Evolutionary conservation across 208 protist species (phyloP), one percentile per base, ranked within the genome.

Genomic region (Acanthamoeba lenticulata): DNA sequence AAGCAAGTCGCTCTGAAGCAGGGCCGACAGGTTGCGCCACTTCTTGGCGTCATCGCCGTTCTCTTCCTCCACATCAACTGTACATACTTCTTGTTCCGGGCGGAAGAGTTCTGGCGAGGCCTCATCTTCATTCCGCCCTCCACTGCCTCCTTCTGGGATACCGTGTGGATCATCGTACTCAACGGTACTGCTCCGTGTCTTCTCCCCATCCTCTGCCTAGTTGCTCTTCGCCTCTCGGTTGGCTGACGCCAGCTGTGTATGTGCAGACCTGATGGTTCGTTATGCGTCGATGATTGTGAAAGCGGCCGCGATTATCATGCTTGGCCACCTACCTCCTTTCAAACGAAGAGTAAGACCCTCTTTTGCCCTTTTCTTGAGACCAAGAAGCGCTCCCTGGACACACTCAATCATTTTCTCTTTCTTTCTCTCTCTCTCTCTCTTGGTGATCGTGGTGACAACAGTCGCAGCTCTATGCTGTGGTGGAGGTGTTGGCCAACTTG

Each of bases 281-380:
- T 94, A 94, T 38, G 52, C 69, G 13, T 72, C 91, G 47, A 94
- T 95, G 90, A 95, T 95, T n/a, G 13, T 94, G 11, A 95, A 95
- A 57, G 36, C 83, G 21, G 32, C 32, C 83, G 49, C 85, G 9
- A 42, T 91, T 7, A 90, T 95, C 19, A 0, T 88, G 2, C 45
- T 94, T 21, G 89, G 90, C 13, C 90, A 92, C 29, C 34, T 29
- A 36, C 94, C 94, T 47, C 91, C 94, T 19, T 47, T 42, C 32
- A 95, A 95, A 38, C 45, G 94, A 32, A 60, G 85, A 74, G 88
- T 86, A 52, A 57, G 49, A n/a, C n/a, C n/a, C n/a, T n/a, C n/a
- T n/a, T n/a, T n/a, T n/a, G n/a, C n/a, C n/a, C n/a, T n/a, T n/a
- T n/a, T n/a, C n/a, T n/a, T n/a, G n/a, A n/a, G n/a, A n/a, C n/a